Conservation (phyloP, 2,329 filamentous ascomycete genomes). For the Penicillium sp. region DNA sequence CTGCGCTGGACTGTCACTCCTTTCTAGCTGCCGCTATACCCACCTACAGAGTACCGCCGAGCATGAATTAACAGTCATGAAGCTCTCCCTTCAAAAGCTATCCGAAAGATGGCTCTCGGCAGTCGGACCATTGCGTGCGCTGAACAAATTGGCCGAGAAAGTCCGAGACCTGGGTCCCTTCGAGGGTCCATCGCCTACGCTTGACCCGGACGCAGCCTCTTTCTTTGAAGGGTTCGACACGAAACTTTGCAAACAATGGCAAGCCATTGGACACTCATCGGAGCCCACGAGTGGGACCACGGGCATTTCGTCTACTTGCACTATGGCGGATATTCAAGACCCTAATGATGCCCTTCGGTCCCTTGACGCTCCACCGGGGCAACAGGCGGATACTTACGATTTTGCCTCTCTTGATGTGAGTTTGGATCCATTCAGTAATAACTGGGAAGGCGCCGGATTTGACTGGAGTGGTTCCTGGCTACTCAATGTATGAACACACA, state of each 20-base stretch:
- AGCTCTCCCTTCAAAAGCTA: slow-evolving; percentile 28
- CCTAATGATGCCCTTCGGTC: slow-evolving; percentile 4
- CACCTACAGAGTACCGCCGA: slow-evolving; percentile 27
- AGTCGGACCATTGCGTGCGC: slow-evolving; percentile 21
- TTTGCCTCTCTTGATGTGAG: slow-evolving; percentile 16
- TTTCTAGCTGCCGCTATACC: slow-evolving; percentile 39
- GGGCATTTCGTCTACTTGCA: slow-evolving; percentile 11
- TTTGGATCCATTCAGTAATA: slow-evolving; percentile 19
- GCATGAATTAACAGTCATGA: slow-evolving; percentile 24
- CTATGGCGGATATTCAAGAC: slow-evolving; percentile 21
- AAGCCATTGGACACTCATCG: slow-evolving; percentile 16
- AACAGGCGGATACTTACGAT: slow-evolving; percentile 10
- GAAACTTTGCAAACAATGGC: slow-evolving; percentile 24
- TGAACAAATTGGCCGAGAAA: slow-evolving; percentile 26
- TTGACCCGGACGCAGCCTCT: slow-evolving; percentile 18
- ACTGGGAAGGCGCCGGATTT: slow-evolving; percentile 27
- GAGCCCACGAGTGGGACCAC: slow-evolving; percentile 1
- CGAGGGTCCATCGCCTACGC: slow-evolving; percentile 13
- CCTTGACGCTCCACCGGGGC: slow-evolving; percentile 12
- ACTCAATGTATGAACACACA: slow-evolving; percentile 16
- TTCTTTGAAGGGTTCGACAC: slow-evolving; percentile 26
- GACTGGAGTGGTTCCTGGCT: slow-evolving; percentile 29
- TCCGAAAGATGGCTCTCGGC: slow-evolving; percentile 28
- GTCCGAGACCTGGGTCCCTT: slow-evolving; percentile 21
- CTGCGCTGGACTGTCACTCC: slow-evolving; percentile 39